Base-by-base conservation (phyloP, 208 protist species). In the Leishmania lainsoni region DNA sequence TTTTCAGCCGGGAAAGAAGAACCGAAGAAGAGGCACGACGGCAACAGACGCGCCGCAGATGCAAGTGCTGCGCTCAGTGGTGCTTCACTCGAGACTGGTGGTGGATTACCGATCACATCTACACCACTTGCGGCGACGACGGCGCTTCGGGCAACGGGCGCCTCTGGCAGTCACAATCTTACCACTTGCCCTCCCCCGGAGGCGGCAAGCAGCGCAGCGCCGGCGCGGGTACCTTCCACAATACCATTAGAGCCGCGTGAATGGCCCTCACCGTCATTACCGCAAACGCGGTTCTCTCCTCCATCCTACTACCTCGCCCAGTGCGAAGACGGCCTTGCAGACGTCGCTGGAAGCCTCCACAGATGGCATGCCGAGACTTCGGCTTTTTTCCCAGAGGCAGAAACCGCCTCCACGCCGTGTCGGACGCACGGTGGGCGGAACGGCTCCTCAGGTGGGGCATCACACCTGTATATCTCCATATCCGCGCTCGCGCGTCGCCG, bases 271-370 rank as follows among this genome's bases (percentile, higher is more conserved):
- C n/a, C 39, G 35, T 39, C 22, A 9, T 12, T 49, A 2, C 35
- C 74, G 54, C 6, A 12, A 20, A n/a, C 35, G n/a, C 70, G 51
- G 4, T 17, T 81, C n/a, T 52, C 45, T 29, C 1, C 79, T 16
- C 75, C 75, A 4, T 51, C 81, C 26, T 85, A 81, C 81, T 85
- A 85, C 72, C 81, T 52, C 6, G 81, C 81, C 8, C 81, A 81
- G 65, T 85, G 77, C 56, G 77, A 81, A 29, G 77, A 85, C 56
- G 81, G 81, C 20, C 63, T 85, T 26, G n/a, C 73, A 8, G 83
- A 83, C 63, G 79, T 80, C 2, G 22, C 54, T 5, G 66, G 59
- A 79, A 75, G 42, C 6, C 48, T 58, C 59, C 75, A 35, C 16
- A 72, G 69, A 0, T 85, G 81, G 81, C 81, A 85, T 78, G 54